Evolutionary conservation across 1,284 basidiomycete species (phyloP), one percentile per base, ranked within the genome.

Genomic region (Rhodotorula sp.): DNA sequence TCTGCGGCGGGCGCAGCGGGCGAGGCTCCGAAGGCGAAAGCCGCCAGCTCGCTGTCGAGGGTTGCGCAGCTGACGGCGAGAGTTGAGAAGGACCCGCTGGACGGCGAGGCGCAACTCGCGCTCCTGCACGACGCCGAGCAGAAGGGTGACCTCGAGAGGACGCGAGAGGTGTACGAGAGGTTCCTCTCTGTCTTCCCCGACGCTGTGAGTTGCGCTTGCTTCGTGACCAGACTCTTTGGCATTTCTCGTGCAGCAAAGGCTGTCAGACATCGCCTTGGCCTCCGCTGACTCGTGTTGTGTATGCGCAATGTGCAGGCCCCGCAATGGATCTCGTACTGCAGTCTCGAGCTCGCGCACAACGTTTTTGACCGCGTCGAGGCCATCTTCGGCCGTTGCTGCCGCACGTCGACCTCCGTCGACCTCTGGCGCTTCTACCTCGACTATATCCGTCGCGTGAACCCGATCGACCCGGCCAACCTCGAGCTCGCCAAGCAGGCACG

Each of bases 401-500:
- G 88, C 80, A 86, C 87, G 2, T 93, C 92, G 0, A 89, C 91
- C 10, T 90, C 89, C 57, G 91, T 93, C 70, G 91, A 93, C 71
- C 84, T 96, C 1, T 94, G 92, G 90, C 89, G 88, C 78, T 91
- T 90, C 80, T 94, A 93, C 80, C 84, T 93, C 77, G 88, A 86
- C 59, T 93, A 91, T 80, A 90, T 93, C 77, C 86, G 90, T 86
- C 90, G 79, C 25, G 71, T 83, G 16, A 80, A 82, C n/a, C 79
- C 84, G 23, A 83, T 84, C 77, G 81, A 82, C 67, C 81, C 80
- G 75, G 78, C 80, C 3, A 77, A 82, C n/a, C 74, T 79, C 44
- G 81, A 81, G 59, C 78, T 79, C 21, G 82, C 53, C 85, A 86
- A 34, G 82, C 85, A 71, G 86, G 89, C 75, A 85, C 90, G 78